phyloP scores from a whole-genome alignment of 2,329 filamentous ascomycete genomes.

The Apiospora saccharicola region DNA sequence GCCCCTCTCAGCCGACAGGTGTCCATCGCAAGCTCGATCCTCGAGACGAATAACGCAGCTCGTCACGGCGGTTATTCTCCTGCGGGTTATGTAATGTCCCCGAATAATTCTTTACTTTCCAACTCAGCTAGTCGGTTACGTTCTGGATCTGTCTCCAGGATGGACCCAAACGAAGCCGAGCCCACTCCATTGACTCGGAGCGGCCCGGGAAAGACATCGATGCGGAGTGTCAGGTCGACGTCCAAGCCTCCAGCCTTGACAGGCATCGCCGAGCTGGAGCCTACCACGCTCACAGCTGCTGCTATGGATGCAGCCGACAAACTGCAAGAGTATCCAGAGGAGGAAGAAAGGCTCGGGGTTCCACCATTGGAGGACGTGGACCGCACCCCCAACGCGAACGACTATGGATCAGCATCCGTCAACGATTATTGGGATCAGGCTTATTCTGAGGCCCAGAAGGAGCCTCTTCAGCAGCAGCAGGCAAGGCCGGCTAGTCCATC shows the following conservation, averaged over 20 bases:
- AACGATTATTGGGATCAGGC: constrained; percentile 42
- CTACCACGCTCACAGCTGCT: constrained; percentile 57
- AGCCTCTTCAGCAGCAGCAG: constrained; percentile 27
- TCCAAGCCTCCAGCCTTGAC: constrained; percentile 59
- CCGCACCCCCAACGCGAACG: constrained; percentile 38
- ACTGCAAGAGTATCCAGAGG: constrained; percentile 43
- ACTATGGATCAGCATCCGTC: constrained; percentile 34
- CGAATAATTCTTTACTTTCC: constrained; percentile 66
- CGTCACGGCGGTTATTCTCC: constrained; percentile 76
- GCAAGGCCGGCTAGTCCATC: constrained; percentile 56
- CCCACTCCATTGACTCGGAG: constrained; percentile 51
- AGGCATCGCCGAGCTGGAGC: constrained; percentile 65
- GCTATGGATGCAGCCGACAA: constrained; percentile 63
- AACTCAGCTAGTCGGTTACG: constrained; percentile 52
- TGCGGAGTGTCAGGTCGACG: constrained; percentile 56
- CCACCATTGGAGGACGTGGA: constrained; percentile 38
- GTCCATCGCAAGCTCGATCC: constrained; percentile 66
- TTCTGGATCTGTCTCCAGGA: constrained; percentile 59
- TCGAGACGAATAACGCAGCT: constrained; percentile 72
- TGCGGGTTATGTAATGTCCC: constrained; percentile 72
- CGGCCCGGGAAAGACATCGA: constrained; percentile 56
- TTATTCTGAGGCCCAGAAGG: constrained; percentile 32
- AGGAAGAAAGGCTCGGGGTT: constrained; percentile 32
- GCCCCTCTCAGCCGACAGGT: constrained; percentile 51
- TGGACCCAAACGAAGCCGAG: constrained; percentile 44